These are phyloP conservation scores for Pythium sukuiense DNA, from an alignment of 352 stramenopile genomes.

Conservation along the genomic window DNA sequence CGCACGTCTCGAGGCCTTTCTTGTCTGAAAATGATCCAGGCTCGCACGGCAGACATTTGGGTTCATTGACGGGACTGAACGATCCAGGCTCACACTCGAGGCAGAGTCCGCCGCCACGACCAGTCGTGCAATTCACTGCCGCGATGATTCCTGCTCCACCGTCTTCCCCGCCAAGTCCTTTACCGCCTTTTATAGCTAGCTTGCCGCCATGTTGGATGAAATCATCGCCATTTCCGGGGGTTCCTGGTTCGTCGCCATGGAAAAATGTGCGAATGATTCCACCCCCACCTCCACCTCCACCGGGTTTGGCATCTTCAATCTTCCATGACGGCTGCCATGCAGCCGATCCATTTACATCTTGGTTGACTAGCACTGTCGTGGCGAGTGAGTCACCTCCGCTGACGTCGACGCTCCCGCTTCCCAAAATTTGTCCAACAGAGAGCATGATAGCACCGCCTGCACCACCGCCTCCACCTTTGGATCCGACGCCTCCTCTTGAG, in stretches of 20 bases:
- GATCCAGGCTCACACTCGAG: constrained; percentile 59
- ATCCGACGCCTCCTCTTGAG: constrained; percentile 51
- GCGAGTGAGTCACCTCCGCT: constrained; percentile 41
- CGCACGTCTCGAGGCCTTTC: constrained; percentile 44
- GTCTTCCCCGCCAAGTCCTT: constrained; percentile 47
- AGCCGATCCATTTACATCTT: neutral
- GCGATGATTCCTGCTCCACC: constrained; percentile 51
- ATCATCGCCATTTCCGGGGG: constrained; percentile 29
- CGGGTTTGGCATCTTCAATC: constrained; percentile 33
- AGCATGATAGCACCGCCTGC: constrained; percentile 66
- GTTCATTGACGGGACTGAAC: constrained; percentile 59
- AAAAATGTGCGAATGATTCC: constrained; percentile 31
- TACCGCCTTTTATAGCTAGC: constrained; percentile 25
- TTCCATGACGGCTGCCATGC: constrained; percentile 35
- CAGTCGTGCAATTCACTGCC: constrained; percentile 58
- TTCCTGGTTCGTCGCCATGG: constrained; percentile 23
- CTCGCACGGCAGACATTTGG: constrained; percentile 67
- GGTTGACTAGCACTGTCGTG: constrained; percentile 9
- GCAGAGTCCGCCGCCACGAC: constrained; percentile 68
- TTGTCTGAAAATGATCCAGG: constrained; percentile 61
- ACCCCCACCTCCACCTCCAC: constrained; percentile 39
- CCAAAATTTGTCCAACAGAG: constrained; percentile 57
- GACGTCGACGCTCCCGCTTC: constrained; percentile 57
- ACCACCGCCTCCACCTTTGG: constrained; percentile 66
- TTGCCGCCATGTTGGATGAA: constrained; percentile 33